Base-by-base conservation (phyloP, 371 early-diverging fungal genomes). In the Rhizopus delemar region DNA sequence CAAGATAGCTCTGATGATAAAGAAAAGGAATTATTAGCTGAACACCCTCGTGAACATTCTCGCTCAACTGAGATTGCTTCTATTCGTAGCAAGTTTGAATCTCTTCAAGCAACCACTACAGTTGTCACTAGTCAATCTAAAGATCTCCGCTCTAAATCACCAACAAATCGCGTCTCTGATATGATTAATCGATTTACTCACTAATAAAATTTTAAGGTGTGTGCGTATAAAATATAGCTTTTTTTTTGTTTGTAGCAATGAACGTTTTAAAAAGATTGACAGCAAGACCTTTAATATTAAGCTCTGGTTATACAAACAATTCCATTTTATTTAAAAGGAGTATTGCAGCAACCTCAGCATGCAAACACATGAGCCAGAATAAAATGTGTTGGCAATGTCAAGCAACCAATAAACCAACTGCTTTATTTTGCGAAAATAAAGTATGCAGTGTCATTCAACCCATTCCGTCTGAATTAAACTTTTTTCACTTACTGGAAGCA, bases 401-500 rank as follows among this genome's bases (percentile, higher is more conserved):
- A 28, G 62, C 74, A 16, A 60, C 71, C 5, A 74, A 79, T 9
- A 77, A 76, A 8, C 71, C 62, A 16, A 43, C 78, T 51, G 63
- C 77, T 2, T 52, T 81, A 16, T 58, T 74, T 41, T 88, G 88
- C 64, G 76, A 77, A 16, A 87, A 83, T 49, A 70, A 74, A 15
- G 78, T 79, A 13, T 90, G 91, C 66, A 77, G 74, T 15, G 86
- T 80, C 15, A 86, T 92, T 56, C 92, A 91, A 62, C 82, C 90
- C 9, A 74, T 88, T 6, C 77, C 81, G 2, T 52, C 78, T 6
- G 81, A 82, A 11, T 62, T 81, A 33, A 86, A 86, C 56, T 93
- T 86, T 69, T 90, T 78, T 64, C 87, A 89, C 34, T 71, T 92
- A 38, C 66, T 80, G 48, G 71, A 80, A 43, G 70, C 55, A 13